Evolutionary conservation across 1,284 basidiomycete species (phyloP), one percentile per base, ranked within the genome.

Genomic region (Phlebopus sp.): DNA sequence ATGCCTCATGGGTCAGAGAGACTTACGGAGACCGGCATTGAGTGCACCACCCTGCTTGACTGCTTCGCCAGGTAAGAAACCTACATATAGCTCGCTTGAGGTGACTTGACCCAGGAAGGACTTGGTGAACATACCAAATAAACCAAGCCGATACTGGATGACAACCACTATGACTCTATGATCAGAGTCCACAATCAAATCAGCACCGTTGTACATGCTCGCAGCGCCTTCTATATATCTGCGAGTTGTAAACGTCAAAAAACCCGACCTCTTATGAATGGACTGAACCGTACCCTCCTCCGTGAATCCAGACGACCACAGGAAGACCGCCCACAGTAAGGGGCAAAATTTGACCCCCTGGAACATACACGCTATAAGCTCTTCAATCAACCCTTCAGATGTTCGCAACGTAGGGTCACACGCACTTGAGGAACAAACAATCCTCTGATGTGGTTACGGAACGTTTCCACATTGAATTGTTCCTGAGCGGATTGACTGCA

Each of bases 11-110:
- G 5, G 34, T 17, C 2, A 42, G 0, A 2, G 25, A 1, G 2
- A 51, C 67, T 54, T 31, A 68, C 66, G 55, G 14, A 69, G 49
- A 2, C 68, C 63, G 11, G 59, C 63, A 8, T 68, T 69, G 36
- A 67, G 51, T 4, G 50, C 56, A 17, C 64, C 68, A 1, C 52
- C 47, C 14, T 52, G 49, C 39, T 63, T 60, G 3, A 67, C 47
- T 19, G 59, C 55, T 3, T 55, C 44, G 2, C 65, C 60, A 27
- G 63, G 18, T 0, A 68, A 55, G 42, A 67, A 68, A 2, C 65
- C 66, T 65, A 39, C 2, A 1, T 5, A 47, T n/a, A n/a, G n/a
- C n/a, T n/a, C n/a, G 17, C 2, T 29, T 29, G 5, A 29, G 27
- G 9, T 29, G 10, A 29, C 27, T 8, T 29, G 8, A 29, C 27